A percentile compares a stretch with the other conserved stretches of the same genome.
phyloP scores from a whole-genome alignment of 768 basidiomycete species.

The Kwoniella sp. region DNA sequence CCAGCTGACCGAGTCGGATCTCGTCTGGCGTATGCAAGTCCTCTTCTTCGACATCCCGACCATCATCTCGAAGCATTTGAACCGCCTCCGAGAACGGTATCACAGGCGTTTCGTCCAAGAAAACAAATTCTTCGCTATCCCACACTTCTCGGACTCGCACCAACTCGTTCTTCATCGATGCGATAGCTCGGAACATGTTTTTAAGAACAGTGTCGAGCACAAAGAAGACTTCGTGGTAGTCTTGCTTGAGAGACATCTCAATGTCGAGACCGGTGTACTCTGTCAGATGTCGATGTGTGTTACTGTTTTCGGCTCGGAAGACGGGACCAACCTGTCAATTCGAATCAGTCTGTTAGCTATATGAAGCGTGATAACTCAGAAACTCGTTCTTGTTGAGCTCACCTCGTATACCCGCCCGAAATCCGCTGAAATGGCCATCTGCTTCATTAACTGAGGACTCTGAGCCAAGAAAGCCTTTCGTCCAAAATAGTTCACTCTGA shows the following conservation, averaged over 20 bases:
- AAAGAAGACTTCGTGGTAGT: slow-evolving; percentile 94
- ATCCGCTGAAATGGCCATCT: slow-evolving; percentile 97
- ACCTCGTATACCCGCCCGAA: slow-evolving; percentile 97
- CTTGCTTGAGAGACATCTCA: slow-evolving; percentile 93
- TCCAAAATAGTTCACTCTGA: slow-evolving; percentile 96
- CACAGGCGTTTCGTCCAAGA: slow-evolving; percentile 80
- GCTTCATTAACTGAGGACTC: slow-evolving; percentile 92
- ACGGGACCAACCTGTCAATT: slow-evolving; percentile 60
- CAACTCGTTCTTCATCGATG: slow-evolving; percentile 66
- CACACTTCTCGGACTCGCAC: slow-evolving; percentile 76
- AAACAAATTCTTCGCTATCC: slow-evolving; percentile 90
- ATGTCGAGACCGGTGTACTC: slow-evolving; percentile 97
- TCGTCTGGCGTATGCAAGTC: slow-evolving; percentile 96
- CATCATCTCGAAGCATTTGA: slow-evolving; percentile 69
- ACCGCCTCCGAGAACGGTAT: slow-evolving; percentile 83
- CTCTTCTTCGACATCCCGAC: slow-evolving; percentile 64
- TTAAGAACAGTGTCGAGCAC: slow-evolving; percentile 80
- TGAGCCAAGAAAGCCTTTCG: slow-evolving; percentile 91
- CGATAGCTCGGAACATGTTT: slow-evolving; percentile 65
- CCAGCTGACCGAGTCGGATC: slow-evolving; percentile 79
- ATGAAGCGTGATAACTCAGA: too few relatives aligned
- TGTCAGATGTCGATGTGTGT: slow-evolving; percentile 93
- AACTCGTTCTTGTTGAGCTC: too few relatives aligned
- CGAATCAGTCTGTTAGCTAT: neutral
- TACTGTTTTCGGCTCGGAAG: slow-evolving; percentile 93